A percentile compares a stretch with the other conserved stretches of the same genome.
Evolutionary conservation across 345 rosid genomes (phyloP).

Genomic region (Eucalyptus melliodora): DNA sequence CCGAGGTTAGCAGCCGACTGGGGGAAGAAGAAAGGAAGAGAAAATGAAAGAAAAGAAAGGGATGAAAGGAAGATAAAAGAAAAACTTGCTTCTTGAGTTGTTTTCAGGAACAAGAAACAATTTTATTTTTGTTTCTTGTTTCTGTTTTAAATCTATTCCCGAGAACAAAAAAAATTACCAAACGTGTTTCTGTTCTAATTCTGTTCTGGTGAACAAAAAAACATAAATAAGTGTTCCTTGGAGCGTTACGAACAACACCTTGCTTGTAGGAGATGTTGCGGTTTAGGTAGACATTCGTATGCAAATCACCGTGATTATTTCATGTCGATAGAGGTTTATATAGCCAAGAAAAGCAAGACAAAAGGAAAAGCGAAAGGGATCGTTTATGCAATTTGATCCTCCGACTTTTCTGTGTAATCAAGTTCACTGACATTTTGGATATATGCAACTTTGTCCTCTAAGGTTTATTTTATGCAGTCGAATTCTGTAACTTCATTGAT

Average conservation of each 20-base stretch:
- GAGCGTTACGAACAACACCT: no score
- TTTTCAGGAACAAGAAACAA: no score
- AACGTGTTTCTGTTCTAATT: no score
- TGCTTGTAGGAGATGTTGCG: not conserved
- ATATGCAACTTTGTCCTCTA: not conserved
- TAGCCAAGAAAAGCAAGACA: not conserved
- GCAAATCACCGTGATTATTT: no score
- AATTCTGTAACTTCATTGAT: not conserved
- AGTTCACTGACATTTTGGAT: not conserved
- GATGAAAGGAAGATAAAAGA: no score
- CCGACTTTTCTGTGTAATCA: not conserved
- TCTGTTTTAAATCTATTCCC: no score
- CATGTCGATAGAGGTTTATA: not conserved
- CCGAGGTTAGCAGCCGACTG: accelerated
- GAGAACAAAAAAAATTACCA: no score
- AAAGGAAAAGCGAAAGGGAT: not conserved
- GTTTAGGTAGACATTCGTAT: not conserved
- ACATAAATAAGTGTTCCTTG: no score
- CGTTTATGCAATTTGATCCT: not conserved
- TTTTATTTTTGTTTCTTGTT: no score
- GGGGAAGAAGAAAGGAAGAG: no score
- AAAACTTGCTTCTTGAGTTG: no score
- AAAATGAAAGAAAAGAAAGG: no score
- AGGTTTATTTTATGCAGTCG: not conserved
- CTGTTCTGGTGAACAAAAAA: accelerated